phyloP scores from a whole-genome alignment of 257 asterid species.

The Solanum sejunctum region DNA sequence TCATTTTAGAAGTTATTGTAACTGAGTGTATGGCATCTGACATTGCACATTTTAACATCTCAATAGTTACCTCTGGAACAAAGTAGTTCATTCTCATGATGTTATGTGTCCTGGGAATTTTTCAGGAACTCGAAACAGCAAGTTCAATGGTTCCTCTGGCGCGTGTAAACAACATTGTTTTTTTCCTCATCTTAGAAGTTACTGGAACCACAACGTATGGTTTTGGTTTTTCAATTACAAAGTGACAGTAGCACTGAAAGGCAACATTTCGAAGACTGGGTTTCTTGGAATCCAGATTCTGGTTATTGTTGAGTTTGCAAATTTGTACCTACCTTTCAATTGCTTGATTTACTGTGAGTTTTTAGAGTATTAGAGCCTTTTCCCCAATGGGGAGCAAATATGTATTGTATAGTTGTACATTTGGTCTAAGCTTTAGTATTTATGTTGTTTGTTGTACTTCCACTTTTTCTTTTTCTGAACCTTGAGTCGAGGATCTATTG shows the following conservation, averaged over 20 bases:
- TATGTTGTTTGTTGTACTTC: too few relatives aligned
- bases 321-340: background rate
- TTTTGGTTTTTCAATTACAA: background rate
- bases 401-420: background rate
- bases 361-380: background rate
- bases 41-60: background rate
- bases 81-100: background rate
- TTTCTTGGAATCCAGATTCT: background rate
- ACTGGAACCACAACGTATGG: background rate
- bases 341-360: background rate
- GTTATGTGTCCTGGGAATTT: background rate
- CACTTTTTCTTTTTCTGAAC: too few relatives aligned
- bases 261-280: background rate
- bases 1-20: background rate
- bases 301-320: too few relatives aligned
- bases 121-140: background rate
- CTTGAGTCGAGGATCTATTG: too few relatives aligned
- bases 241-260: background rate
- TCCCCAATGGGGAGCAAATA: background rate
- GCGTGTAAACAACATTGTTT: background rate
- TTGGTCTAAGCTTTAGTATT: background rate
- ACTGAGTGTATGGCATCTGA: background rate
- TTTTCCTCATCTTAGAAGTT: background rate
- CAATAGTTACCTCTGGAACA: background rate
- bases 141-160: background rate